Conservation (phyloP, 495 filamentous ascomycete genomes). For the Durotheca rogersii region DNA sequence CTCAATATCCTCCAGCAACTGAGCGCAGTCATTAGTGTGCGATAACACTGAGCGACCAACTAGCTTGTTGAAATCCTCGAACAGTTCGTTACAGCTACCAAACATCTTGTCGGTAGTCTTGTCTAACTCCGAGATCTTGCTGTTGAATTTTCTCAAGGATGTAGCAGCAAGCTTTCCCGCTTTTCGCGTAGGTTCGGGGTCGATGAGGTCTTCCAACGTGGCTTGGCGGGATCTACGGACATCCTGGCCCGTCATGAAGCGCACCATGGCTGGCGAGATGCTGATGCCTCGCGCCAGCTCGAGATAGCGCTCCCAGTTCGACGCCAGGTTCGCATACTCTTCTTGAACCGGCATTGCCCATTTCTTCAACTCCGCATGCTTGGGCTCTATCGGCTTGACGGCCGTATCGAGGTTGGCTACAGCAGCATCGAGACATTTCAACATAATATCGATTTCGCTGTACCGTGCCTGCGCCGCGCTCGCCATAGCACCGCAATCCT, state of each 20-base stretch:
- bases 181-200: slow-evolving; percentile 62
- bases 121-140: slow-evolving; percentile 49
- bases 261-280: slow-evolving; percentile 51
- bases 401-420: slow-evolving; percentile 79
- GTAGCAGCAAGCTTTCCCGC: slow-evolving; percentile 57
- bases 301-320: slow-evolving; percentile 68
- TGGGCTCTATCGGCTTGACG: slow-evolving; percentile 70
- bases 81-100: slow-evolving; percentile 46
- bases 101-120: slow-evolving; percentile 48
- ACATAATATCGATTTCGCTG: slow-evolving; percentile 68
- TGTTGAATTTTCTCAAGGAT: slow-evolving; percentile 47
- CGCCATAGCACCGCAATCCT: slow-evolving; percentile 62
- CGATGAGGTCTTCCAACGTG: slow-evolving; percentile 72
- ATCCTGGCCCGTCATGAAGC: slow-evolving; percentile 54
- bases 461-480: slow-evolving; percentile 50
- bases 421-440: slow-evolving; percentile 71
- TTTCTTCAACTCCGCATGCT: slow-evolving; percentile 66
- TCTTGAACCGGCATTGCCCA: slow-evolving; percentile 71
- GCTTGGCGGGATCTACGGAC: slow-evolving; percentile 40
- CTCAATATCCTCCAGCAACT: slow-evolving; percentile 80
- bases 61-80: slow-evolving; percentile 50
- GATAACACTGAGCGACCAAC: slow-evolving; percentile 45
- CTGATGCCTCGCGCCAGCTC: slow-evolving; percentile 62
- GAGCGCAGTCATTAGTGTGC: slow-evolving; percentile 44
- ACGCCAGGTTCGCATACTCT: slow-evolving; percentile 65